phyloP scores from a whole-genome alignment of 2,329 filamentous ascomycete genomes.

The Penicillium sp. region DNA sequence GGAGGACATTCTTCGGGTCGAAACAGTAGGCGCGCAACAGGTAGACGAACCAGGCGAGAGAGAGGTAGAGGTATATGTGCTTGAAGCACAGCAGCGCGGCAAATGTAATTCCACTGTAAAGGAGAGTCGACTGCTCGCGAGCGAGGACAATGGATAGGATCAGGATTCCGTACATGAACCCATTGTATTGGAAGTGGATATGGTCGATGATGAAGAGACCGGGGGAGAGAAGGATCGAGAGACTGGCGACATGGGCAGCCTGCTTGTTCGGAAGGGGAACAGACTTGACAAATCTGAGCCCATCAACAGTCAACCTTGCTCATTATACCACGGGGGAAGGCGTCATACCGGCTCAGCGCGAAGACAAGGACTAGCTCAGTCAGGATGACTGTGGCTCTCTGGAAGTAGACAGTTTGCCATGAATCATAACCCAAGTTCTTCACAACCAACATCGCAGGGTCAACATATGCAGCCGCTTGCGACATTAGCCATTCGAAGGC shows the following conservation, averaged over 20 bases:
- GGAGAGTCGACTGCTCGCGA: constrained; percentile 68
- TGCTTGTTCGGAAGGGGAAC: constrained; percentile 64
- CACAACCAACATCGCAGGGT: constrained; percentile 78
- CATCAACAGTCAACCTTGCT: constrained; percentile 12
- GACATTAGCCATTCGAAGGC: constrained; percentile 94
- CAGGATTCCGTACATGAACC: constrained; percentile 88
- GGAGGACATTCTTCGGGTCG: constrained; percentile 70
- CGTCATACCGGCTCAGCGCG: constrained; percentile 69
- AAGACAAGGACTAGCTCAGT: constrained; percentile 82
- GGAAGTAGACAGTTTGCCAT: constrained; percentile 93
- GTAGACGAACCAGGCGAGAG: constrained; percentile 92
- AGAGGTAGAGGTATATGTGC: constrained; percentile 96
- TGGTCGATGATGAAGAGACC: constrained; percentile 96
- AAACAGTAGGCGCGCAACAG: constrained; percentile 88
- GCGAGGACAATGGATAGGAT: constrained; percentile 83
- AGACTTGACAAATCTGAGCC: constrained; percentile 68
- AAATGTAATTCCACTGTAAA: constrained; percentile 79
- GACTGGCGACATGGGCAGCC: constrained; percentile 77
- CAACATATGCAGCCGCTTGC: constrained; percentile 71
- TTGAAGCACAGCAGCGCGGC: constrained; percentile 87
- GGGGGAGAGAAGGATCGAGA: constrained; percentile 87
- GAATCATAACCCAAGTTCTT: constrained; percentile 81
- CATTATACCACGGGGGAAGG: neutral
- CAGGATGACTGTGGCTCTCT: constrained; percentile 80
- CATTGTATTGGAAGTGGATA: constrained; percentile 99